Base-by-base conservation (phyloP, 306 rosid genomes). In the Castanea sativa region DNA sequence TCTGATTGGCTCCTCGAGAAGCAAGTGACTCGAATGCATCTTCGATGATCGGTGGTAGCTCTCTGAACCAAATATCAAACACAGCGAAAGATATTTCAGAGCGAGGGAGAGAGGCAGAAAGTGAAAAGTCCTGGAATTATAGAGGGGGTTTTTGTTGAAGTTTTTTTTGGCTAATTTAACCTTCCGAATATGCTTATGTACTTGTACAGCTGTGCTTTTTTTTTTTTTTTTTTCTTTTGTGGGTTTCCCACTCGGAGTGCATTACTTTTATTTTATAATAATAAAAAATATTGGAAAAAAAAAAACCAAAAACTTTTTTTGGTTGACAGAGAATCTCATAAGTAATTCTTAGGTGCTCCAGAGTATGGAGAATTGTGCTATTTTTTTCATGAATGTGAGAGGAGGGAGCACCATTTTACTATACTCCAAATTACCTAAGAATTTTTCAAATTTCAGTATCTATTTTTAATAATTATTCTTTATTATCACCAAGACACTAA, bases 21-120 rank as follows among this genome's bases (percentile, higher is more conserved):
- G 99, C 76, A 96, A 72, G 89, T 91, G 96, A 87, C 86, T 73
- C 55, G 98, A 91, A 88, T 92, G 99, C 99, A 96, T 96, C 87
- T 85, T 92, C 69, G 84, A 51, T 57, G 76, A 43, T 72, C n/a
- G 83, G 65, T 6, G 73, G 58, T n/a, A 69, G 59, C 18, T 68
- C 75, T 6, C 75, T 6, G 18, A 49, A 55, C 19, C 38, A 32
- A 23, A 13, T 25, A 11, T 58, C 8, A 55, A 27, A 68, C 74
- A 56, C 76, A 61, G 81, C 73, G 52, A 20, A 3, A 63, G 43
- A 55, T 53, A 51, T 52, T 64, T 67, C 13, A 27, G 78, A n/a
- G 45, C 79, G 33, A 61, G 67, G 19, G 14, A 15, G 25, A 5
- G 45, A n/a, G 32, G 45, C 45, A 8, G 3, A 41, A 2, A 41